Evolutionary conservation across 176 grass and related monocot species (phyloP).

Genomic region (Lolium perenne): DNA sequence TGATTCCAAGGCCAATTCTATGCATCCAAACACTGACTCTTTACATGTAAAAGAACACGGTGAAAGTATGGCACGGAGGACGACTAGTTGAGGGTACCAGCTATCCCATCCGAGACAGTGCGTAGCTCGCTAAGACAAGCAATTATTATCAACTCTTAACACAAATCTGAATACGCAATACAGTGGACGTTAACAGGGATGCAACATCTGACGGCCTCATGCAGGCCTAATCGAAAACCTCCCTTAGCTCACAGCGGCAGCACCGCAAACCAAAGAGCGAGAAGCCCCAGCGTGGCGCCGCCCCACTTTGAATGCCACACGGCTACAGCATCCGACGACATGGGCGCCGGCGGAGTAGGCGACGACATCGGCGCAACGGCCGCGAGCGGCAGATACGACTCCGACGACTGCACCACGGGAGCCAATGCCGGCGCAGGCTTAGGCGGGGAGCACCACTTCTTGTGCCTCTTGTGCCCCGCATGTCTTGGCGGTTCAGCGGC

Average conservation of each 20-base stretch:
- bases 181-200: neutral
- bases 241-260: neutral
- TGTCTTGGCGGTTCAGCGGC: neutral
- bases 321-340: conserved; percentile 16
- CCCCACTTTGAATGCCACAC: neutral
- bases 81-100: neutral
- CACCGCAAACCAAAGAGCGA: conserved; percentile 15
- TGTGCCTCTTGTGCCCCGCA: conserved; percentile 43
- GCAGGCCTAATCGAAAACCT: neutral
- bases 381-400: conserved; percentile 32
- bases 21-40: too few species aligned
- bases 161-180: conserved; percentile 1
- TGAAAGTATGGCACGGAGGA: neutral
- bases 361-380: conserved; percentile 39
- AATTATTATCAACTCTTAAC: neutral
- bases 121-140: neutral
- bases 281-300: neutral
- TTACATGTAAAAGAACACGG: neutral
- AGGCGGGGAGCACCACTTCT: conserved; percentile 37
- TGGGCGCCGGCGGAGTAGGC: neutral
- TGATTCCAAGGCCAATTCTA: too few species aligned
- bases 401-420: conserved; percentile 18
- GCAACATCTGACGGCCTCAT: neutral
- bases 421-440: neutral
- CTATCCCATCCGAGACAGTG: neutral